Evolutionary conservation across 441 rosid species (phyloP).

Genomic region (Populus hybrid): DNA sequence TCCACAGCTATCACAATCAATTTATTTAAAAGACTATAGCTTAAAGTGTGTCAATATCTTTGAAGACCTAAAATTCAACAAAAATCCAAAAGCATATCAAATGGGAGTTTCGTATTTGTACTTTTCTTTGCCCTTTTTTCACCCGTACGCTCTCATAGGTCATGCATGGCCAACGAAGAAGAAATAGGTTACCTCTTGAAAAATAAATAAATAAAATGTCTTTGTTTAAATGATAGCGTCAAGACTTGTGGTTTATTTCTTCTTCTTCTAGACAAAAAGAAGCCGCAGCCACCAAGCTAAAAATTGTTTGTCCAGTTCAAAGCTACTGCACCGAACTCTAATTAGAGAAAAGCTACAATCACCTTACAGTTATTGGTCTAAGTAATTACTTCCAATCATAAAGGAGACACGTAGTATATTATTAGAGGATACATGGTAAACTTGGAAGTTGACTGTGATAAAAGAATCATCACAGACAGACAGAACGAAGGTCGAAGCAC

Average conservation of each 20-base stretch:
- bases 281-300: background rate
- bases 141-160: background rate
- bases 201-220: too few species aligned
- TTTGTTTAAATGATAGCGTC: background rate
- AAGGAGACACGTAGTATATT: background rate
- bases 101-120: background rate
- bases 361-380: background rate
- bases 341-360: background rate
- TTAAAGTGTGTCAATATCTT: too few species aligned
- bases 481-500: background rate
- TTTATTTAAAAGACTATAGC: too few species aligned
- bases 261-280: too few species aligned
- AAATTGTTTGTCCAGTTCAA: background rate
- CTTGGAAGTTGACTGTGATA: background rate
- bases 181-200: background rate
- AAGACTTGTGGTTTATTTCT: too few species aligned
- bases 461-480: background rate
- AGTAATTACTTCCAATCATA: background rate
- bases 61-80: too few species aligned
- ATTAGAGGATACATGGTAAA: background rate
- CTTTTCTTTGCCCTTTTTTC: background rate
- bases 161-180: background rate
- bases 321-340: background rate
- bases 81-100: background rate
- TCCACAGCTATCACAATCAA: too few species aligned